A percentile compares a stretch with the other conserved stretches of the same genome.
Conservation (phyloP, 768 basidiomycete genomes). For the Termitomyces sp. region DNA sequence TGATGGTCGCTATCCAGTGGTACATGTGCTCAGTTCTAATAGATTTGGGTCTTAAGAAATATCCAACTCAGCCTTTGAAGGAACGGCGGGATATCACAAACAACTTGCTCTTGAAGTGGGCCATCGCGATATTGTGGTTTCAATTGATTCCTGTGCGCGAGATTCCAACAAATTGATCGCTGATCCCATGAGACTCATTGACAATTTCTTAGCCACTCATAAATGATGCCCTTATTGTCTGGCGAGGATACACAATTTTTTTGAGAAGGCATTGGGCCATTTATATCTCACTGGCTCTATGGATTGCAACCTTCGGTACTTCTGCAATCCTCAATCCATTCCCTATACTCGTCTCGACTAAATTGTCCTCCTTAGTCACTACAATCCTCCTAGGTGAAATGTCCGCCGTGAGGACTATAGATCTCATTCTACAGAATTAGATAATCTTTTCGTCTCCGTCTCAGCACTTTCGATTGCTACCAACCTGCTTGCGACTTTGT, state of each 20-base stretch:
- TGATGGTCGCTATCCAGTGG: background rate
- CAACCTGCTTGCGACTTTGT: background rate
- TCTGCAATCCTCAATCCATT: too few species aligned
- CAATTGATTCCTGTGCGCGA: background rate
- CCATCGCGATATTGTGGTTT: background rate
- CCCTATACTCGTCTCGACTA: background rate
- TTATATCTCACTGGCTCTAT: background rate
- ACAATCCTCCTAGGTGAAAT: background rate
- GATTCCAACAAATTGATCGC: background rate
- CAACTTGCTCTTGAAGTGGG: background rate
- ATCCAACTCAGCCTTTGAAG: background rate
- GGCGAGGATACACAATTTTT: background rate
- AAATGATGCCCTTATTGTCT: background rate
- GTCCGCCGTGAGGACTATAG: background rate
- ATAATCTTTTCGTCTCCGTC: background rate
- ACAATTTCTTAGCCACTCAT: background rate
- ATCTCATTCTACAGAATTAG: background rate
- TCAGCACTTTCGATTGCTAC: background rate
- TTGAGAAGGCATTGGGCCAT: background rate
- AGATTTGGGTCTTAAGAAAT: background rate
- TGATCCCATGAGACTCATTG: background rate
- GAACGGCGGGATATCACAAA: background rate
- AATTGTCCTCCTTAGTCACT: background rate
- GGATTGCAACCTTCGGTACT: background rate
- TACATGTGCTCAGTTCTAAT: background rate